Conservation (phyloP, 495 filamentous ascomycete genomes). For the Apodospora peruviana region DNA sequence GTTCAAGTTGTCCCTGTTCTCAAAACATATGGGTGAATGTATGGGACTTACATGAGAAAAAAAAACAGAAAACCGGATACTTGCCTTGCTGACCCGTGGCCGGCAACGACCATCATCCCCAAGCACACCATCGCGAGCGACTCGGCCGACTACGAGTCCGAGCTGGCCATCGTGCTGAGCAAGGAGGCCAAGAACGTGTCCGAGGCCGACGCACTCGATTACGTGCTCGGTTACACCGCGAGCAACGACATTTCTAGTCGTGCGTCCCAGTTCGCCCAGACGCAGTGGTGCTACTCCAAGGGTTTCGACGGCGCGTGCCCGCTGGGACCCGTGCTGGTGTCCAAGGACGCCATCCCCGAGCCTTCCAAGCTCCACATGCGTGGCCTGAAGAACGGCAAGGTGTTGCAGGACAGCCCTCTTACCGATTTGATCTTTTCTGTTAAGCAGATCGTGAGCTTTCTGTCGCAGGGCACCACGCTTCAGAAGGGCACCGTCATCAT, state of each 20-base stretch:
- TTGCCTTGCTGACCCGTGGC: constrained; percentile 36
- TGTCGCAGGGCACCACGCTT: constrained; percentile 46
- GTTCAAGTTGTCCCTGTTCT: not conserved
- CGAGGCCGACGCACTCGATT: constrained; percentile 39
- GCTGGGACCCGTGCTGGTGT: constrained; percentile 52
- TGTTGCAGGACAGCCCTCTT: constrained; percentile 43
- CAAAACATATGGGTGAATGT: too few relatives aligned
- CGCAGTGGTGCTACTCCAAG: constrained; percentile 45
- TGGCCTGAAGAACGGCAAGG: constrained; percentile 43
- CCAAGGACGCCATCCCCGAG: constrained; percentile 44
- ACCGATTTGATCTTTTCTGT: constrained; percentile 46
- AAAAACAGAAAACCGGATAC: constrained; percentile 37
- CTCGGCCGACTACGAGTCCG: constrained; percentile 41
- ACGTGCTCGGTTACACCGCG: constrained; percentile 43
- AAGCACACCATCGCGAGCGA: constrained; percentile 35
- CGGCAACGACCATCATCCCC: constrained; percentile 41
- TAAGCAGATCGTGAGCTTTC: constrained; percentile 39
- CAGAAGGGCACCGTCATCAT: constrained; percentile 40
- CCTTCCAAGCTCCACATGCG: constrained; percentile 29
- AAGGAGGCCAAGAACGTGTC: constrained; percentile 41
- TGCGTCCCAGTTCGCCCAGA: constrained; percentile 37
- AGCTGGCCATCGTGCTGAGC: constrained; percentile 44
- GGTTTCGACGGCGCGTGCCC: constrained; percentile 43
- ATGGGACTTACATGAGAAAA: too few relatives aligned
- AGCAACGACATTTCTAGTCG: constrained; percentile 43